phyloP scores from a whole-genome alignment of 2,329 filamentous ascomycete species.

The Colletotrichum echinochloae region DNA sequence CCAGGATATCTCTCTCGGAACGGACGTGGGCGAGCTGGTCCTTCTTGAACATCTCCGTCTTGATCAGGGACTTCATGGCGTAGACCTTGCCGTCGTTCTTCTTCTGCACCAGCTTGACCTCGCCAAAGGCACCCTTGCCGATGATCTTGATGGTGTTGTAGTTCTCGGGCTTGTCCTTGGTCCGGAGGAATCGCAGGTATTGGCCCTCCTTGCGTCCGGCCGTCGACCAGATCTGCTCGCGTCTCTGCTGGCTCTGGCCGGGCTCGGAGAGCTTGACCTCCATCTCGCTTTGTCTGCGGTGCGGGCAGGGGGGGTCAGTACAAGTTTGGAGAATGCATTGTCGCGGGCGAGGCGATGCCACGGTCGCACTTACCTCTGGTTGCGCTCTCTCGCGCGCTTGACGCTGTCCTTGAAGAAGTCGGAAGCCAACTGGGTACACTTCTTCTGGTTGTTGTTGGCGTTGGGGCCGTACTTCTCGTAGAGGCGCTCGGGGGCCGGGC shows the following conservation, averaged over 20 bases:
- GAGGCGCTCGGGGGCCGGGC: constrained; percentile 85
- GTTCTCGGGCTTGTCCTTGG: constrained; percentile 92
- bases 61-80: constrained; percentile 97
- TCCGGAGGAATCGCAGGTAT: constrained; percentile 93
- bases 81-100: constrained; percentile 98
- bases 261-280: constrained; percentile 87
- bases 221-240: constrained; percentile 86
- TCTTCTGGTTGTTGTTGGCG: constrained; percentile 77
- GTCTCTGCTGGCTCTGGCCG: constrained; percentile 78
- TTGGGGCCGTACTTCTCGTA: constrained; percentile 79
- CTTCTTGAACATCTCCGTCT: constrained; percentile 99
- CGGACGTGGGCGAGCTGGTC: constrained; percentile 98
- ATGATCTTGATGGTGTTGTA: constrained; percentile 98
- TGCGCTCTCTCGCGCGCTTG: constrained; percentile 92
- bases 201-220: constrained; percentile 90
- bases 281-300: constrained; percentile 84
- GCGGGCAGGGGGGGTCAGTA: constrained; percentile 4
- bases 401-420: constrained; percentile 99
- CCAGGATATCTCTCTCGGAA: constrained; percentile 95
- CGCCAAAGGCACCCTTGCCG: constrained; percentile 97
- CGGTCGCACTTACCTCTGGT: constrained; percentile 78
- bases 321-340: background rate
- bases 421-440: constrained; percentile 77
- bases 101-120: constrained; percentile 97
- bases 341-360: background rate